Evolutionary conservation across 305 asterid species (phyloP).

Genomic region (Fraxinus nigra): DNA sequence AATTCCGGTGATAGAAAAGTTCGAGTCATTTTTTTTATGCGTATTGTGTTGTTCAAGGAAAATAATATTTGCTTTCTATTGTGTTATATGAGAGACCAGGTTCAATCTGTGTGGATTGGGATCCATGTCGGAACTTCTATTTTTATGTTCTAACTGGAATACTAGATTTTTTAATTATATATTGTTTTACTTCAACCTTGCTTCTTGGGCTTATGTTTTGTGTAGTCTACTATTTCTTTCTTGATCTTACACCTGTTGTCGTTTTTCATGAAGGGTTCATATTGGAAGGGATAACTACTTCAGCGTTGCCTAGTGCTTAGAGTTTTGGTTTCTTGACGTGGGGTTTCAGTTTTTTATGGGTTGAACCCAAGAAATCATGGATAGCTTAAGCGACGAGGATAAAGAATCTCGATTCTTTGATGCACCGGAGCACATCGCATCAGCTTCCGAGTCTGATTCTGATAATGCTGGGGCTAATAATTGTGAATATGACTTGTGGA

Average conservation of each 20-base stretch:
- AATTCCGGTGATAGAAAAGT: constrained; percentile 19
- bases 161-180: constrained; percentile 26
- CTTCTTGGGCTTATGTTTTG: constrained; percentile 44
- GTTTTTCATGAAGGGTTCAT: constrained; percentile 45
- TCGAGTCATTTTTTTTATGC: constrained; percentile 6
- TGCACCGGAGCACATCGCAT: constrained; percentile 56
- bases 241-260: constrained; percentile 27
- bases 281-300: constrained; percentile 39
- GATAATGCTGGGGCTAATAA: constrained; percentile 22
- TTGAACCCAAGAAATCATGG: constrained; percentile 66
- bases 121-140: constrained; percentile 81
- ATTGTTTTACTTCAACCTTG: constrained; percentile 48
- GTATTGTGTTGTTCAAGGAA: background rate
- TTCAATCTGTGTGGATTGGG: constrained; percentile 79
- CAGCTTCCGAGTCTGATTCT: constrained; percentile 35
- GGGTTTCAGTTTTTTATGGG: constrained; percentile 50
- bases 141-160: constrained; percentile 40
- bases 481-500: constrained; percentile 64
- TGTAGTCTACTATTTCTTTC: constrained; percentile 27
- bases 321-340: constrained; percentile 43
- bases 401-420: constrained; percentile 62
- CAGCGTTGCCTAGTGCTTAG: constrained; percentile 46
- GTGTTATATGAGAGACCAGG: constrained; percentile 45
- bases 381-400: constrained; percentile 44
- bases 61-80: background rate